Evolutionary conservation across 2,329 filamentous ascomycete genomes (phyloP), one percentile per base, ranked within the genome.

Genomic region (Penicillium sp.): DNA sequence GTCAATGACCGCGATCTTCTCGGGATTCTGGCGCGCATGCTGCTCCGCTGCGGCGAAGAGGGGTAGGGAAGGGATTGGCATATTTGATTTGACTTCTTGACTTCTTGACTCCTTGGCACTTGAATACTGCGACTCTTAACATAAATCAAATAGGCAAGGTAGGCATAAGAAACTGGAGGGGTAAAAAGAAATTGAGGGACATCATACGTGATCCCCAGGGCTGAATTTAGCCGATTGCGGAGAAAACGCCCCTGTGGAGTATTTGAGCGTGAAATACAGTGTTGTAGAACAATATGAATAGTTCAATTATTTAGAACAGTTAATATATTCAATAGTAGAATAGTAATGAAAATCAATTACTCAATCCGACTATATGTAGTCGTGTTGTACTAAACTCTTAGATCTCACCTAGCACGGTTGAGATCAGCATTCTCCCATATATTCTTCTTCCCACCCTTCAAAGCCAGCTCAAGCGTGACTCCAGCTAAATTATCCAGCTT

Each of bases 1-100:
- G 51, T 72, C 70, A 37, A 72, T 60, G 15, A 73, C 57, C 10
- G 70, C 71, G 33, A 70, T 53, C 46, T 72, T 71, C 26, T 57
- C 45, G 12, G 64, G 57, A 44, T 66, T 58, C 28, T 56, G 59
- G 33, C 59, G 59, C 9, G 65, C 67, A 53, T 67, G 62, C 24
- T 66, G 62, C 49, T 61, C 64, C 5, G 70, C 71, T 35, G 62
- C 64, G 22, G 66, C 51, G 49, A 73, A 72, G 19, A 72, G 56
- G 29, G 70, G 70, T 10, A 72, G 57, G 8, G 66, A 66, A 8
- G 69, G 68, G 38, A 72, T 57, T 4, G 65, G 63, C 37, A 63
- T 54, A 22, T 5, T 22, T 22, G 3, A 21, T 13, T 28, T 40
- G 24, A 19, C 3, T 34, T 3, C 13, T 15, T 9, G 35, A 38